These are phyloP conservation scores for Aspergillus fijiensis DNA, from an alignment of 2,329 filamentous ascomycete species.

Conservation along the genomic window DNA sequence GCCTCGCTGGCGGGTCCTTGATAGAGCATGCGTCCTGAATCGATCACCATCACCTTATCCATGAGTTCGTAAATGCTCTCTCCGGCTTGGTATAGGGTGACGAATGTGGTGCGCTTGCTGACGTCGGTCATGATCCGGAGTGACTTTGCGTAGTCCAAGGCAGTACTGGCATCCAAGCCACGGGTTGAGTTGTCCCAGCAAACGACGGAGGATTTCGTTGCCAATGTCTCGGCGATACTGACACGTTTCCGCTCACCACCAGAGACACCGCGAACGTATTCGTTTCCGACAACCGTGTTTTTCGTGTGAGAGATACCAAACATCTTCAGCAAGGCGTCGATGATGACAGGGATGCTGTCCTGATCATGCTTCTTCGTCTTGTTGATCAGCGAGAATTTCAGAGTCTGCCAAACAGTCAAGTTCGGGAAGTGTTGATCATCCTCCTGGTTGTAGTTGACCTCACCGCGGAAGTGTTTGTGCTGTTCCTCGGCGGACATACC, in stretches of 20 bases:
- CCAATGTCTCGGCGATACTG: slow-evolving; percentile 73
- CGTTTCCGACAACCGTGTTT: slow-evolving; percentile 73
- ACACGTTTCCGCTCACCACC: slow-evolving; percentile 81
- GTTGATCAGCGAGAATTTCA: slow-evolving; percentile 72
- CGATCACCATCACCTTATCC: slow-evolving; percentile 79
- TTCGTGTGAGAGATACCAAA: slow-evolving; percentile 76
- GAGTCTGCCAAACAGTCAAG: slow-evolving; percentile 74
- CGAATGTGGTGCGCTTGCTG: slow-evolving; percentile 67
- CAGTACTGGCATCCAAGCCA: slow-evolving; percentile 76
- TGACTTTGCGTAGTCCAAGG: slow-evolving; percentile 72
- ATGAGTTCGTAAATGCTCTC: slow-evolving; percentile 70
- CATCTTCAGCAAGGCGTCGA: slow-evolving; percentile 70
- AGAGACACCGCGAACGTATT: slow-evolving; percentile 69
- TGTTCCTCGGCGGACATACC: slow-evolving; percentile 68
- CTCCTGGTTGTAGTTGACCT: slow-evolving; percentile 76
- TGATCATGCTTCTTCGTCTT: slow-evolving; percentile 69
- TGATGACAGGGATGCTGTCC: slow-evolving; percentile 65
- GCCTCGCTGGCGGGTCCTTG: slow-evolving; percentile 63
- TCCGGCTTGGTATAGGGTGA: slow-evolving; percentile 70
- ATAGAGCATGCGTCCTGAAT: slow-evolving; percentile 68
- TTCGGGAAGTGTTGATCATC: slow-evolving; percentile 73
- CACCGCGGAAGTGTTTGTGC: slow-evolving; percentile 67
- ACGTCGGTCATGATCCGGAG: slow-evolving; percentile 74
- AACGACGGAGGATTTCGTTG: slow-evolving; percentile 70
- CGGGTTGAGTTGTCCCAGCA: slow-evolving; percentile 80